Evolutionary conservation across 192 early-diverging fungal species (phyloP).

Genomic region (Coemansia sp.): DNA sequence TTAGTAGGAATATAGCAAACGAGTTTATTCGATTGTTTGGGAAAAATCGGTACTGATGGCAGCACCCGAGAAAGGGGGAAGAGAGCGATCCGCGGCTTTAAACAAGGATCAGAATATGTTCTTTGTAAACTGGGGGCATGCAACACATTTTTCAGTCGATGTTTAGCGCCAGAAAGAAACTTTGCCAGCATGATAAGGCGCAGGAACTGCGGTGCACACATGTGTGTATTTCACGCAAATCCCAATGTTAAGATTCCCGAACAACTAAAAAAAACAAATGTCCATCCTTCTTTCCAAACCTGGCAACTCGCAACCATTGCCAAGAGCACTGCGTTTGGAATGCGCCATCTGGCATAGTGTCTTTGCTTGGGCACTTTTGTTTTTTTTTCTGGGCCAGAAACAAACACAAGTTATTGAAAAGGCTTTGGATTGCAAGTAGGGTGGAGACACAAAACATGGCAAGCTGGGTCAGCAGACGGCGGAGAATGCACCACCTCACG

Average conservation of each 20-base stretch:
- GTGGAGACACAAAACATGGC: not conserved
- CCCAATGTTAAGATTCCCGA: not conserved
- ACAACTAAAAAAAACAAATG: not conserved
- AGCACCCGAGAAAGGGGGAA: not conserved
- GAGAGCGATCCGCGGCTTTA: conserved; percentile 1
- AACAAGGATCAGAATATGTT: conserved; percentile 5
- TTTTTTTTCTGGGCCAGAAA: not conserved
- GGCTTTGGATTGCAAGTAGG: not conserved
- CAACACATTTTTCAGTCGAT: not conserved
- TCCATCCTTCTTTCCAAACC: not conserved
- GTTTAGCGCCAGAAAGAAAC: conserved; percentile 4
- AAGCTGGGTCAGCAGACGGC: not conserved
- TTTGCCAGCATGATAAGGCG: not conserved
- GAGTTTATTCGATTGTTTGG: not conserved
- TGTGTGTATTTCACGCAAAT: not conserved
- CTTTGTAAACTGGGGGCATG: not conserved
- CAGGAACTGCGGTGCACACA: not conserved
- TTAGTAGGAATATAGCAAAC: not conserved
- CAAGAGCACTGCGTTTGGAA: not conserved
- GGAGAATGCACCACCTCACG: not conserved
- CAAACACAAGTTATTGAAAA: not conserved
- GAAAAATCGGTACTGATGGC: not conserved
- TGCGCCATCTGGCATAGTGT: not conserved
- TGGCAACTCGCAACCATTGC: not conserved
- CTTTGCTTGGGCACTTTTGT: not conserved